Evolutionary conservation across 108 stramenopile genomes (phyloP).

Genomic region (Mediolabrus comicus): DNA sequence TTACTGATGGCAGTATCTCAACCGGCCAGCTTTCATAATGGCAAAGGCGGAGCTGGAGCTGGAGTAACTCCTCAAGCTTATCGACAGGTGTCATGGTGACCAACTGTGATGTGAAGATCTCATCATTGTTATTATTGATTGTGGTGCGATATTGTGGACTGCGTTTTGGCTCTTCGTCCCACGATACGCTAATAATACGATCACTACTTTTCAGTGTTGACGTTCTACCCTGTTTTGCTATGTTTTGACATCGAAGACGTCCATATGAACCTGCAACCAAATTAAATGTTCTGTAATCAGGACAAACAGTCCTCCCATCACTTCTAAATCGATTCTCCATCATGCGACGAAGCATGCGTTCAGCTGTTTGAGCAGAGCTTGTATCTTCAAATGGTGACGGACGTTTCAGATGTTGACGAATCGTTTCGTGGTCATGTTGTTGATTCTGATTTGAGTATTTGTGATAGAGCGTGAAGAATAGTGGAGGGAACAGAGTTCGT

Average conservation of each 20-base stretch:
- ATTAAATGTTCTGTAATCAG: constrained; percentile 34
- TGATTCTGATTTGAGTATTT: not conserved
- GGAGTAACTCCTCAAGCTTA: constrained; percentile 38
- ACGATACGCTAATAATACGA: constrained; percentile 1
- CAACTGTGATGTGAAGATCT: not conserved
- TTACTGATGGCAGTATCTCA: constrained; percentile 21
- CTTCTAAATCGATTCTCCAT: constrained; percentile 50
- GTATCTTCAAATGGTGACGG: constrained; percentile 43
- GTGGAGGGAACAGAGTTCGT: constrained; percentile 39
- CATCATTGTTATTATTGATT: constrained; percentile 8
- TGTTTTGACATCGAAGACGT: constrained; percentile 13
- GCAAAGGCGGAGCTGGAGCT: constrained; percentile 40
- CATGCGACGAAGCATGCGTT: constrained; percentile 52
- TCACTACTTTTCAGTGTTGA: not conserved
- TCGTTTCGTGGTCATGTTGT: constrained; percentile 9
- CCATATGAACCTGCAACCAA: constrained; percentile 47
- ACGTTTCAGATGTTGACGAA: constrained; percentile 17
- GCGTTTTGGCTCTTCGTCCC: constrained; percentile 32
- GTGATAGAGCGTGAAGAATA: constrained; percentile 34
- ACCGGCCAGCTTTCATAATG: constrained; percentile 39
- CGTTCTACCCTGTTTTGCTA: not conserved
- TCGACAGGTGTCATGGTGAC: constrained; percentile 21
- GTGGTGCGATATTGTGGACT: constrained; percentile 5
- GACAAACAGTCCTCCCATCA: constrained; percentile 48
- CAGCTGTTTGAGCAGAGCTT: constrained; percentile 35